A percentile compares a stretch with the other conserved stretches of the same genome.
phyloP scores from a whole-genome alignment of 2,329 filamentous ascomycete species.

The Lizonia empirigonia region DNA sequence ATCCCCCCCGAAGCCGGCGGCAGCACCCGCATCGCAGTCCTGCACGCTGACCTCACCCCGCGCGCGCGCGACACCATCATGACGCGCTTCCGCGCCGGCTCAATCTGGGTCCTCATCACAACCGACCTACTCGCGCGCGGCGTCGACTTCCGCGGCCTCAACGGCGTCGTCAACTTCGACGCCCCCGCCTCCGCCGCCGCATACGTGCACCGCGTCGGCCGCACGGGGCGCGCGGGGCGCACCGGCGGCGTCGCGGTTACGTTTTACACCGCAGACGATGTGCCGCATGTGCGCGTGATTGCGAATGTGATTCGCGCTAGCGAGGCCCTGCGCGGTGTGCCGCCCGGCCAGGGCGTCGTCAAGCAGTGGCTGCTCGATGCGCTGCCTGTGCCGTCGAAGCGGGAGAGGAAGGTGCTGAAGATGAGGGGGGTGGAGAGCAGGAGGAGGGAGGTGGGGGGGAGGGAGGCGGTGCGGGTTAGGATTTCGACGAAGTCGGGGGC shows the following conservation, averaged over 20 bases:
- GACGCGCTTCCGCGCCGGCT: constrained; percentile 85
- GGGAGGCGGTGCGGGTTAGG: constrained; percentile 51
- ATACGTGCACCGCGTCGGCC: constrained; percentile 91
- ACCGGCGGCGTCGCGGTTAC: constrained; percentile 90
- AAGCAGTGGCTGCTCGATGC: constrained; percentile 80
- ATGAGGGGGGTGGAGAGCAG: constrained; percentile 79
- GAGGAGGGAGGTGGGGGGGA: constrained; percentile 46
- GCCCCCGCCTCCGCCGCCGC: constrained; percentile 87
- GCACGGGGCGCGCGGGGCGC: constrained; percentile 86
- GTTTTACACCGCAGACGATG: constrained; percentile 93
- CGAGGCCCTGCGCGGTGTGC: constrained; percentile 67
- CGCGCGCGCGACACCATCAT: constrained; percentile 78
- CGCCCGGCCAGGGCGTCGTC: constrained; percentile 54
- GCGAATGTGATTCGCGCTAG: constrained; percentile 89
- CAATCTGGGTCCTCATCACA: constrained; percentile 96
- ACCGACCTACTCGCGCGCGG: constrained; percentile 92
- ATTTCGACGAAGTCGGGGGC: constrained; percentile 86
- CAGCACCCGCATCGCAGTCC: constrained; percentile 80
- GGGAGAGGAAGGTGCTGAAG: constrained; percentile 81
- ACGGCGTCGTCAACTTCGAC: constrained; percentile 97
- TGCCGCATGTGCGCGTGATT: constrained; percentile 85
- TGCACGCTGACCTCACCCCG: constrained; percentile 86
- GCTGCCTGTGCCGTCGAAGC: constrained; percentile 81
- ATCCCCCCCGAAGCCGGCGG: constrained; percentile 89
- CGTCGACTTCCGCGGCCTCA: constrained; percentile 92